Evolutionary conservation across 2,329 filamentous ascomycete genomes (phyloP), one percentile per base, ranked within the genome.

Genomic region (Pseudogymnoascus sp.): DNA sequence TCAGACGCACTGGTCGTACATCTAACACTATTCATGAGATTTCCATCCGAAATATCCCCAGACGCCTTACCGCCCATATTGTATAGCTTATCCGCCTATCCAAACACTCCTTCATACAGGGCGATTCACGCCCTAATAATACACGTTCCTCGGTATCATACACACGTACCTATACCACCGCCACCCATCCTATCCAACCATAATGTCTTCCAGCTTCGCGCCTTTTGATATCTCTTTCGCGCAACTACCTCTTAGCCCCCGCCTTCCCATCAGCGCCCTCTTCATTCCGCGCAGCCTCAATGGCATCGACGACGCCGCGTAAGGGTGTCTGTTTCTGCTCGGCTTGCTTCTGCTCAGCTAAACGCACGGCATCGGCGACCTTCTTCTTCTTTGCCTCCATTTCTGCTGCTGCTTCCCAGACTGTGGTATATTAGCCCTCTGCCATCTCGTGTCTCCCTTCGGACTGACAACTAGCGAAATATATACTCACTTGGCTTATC

Each of bases 401-500:
- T 62, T 77, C 75, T 59, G 75, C 75, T 12, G 77, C 76, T 5
- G 76, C 78, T 55, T 73, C 70, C 79, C 79, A 81, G 65, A 81
- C 77, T 79, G 65, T 44, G 17, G 25, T 44, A 29, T 25, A 21
- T 62, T 59, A 58, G 59, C 13, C 7, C n/a, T 60, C 58, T 66
- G 25, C 35, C 38, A 44, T 42, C 7, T 17, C 25, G 13, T n/a
- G 38, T 15, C 38, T 13, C 21, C 17, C 39, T 25, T 38, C 36
- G n/a, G 31, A 27, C 44, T 10, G 33, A 58, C 21, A n/a, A 12
- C 27, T 13, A 35, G 13, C 55, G 17, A 8, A 51, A 15, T 15
- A n/a, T 44, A 59, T 21, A 78, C 88, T 65, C 81, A 96, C 92
- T 96, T 44, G 90, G 90, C 78, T 93, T 96, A 72, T 96, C 88